A percentile compares a stretch with the other conserved stretches of the same genome.
phyloP scores from a whole-genome alignment of 2,329 filamentous ascomycete genomes.

The Epichloe bromicola region DNA sequence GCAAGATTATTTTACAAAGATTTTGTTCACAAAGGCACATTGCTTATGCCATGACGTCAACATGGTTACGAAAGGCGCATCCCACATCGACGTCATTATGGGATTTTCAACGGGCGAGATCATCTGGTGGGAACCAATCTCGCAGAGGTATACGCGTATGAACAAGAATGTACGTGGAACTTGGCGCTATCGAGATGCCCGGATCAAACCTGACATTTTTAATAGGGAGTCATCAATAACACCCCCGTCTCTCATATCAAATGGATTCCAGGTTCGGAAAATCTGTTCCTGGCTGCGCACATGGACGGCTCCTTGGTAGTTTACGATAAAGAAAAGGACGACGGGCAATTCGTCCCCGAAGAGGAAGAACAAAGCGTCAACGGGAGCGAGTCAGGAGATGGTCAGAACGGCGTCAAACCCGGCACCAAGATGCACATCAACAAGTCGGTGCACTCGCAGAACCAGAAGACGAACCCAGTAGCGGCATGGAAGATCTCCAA shows the following conservation, averaged over 20 bases:
- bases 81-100: slow-evolving; percentile 83
- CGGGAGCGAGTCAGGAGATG: slow-evolving; percentile 30
- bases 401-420: slow-evolving; percentile 18
- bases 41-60: slow-evolving; percentile 93
- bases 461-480: slow-evolving; percentile 87
- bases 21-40: slow-evolving; percentile 92
- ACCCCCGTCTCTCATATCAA: slow-evolving; percentile 76
- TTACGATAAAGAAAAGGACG: slow-evolving; percentile 96
- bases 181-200: not conserved
- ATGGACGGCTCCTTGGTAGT: slow-evolving; percentile 84
- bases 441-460: slow-evolving; percentile 88
- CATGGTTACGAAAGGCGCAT: slow-evolving; percentile 59
- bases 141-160: slow-evolving; percentile 85
- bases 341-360: slow-evolving; percentile 65
- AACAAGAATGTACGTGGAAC: slow-evolving; percentile 69
- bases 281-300: slow-evolving; percentile 80
- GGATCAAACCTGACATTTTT: slow-evolving; percentile 1
- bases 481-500: slow-evolving; percentile 88
- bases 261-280: slow-evolving; percentile 92
- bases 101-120: slow-evolving; percentile 95
- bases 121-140: slow-evolving; percentile 96
- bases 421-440: slow-evolving; percentile 52
- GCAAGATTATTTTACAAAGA: slow-evolving; percentile 87
- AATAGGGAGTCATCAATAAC: slow-evolving; percentile 71
- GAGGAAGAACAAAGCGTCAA: slow-evolving; percentile 54